Conservation (phyloP, 2,329 filamentous ascomycete genomes). For the Cordyceps javanica region DNA sequence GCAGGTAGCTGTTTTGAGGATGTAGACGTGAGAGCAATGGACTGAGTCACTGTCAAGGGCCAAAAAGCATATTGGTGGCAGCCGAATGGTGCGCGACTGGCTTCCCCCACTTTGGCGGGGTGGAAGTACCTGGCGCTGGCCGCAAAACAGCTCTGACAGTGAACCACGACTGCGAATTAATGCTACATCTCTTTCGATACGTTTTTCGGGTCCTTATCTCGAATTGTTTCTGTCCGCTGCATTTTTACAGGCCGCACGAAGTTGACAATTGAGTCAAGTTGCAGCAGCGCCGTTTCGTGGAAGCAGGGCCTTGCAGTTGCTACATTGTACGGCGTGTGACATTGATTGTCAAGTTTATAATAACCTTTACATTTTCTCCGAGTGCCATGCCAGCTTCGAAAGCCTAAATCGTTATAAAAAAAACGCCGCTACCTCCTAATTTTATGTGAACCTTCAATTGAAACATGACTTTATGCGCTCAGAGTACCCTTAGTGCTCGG, state of each 20-base stretch:
- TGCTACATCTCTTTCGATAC: too few species aligned
- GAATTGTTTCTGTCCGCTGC: too few species aligned
- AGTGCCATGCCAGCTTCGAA: neutral
- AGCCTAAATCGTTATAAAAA: neutral
- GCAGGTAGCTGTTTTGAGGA: neutral
- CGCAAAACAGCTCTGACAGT: too few species aligned
- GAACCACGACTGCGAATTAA: too few species aligned
- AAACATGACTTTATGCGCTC: slow-evolving; percentile 39
- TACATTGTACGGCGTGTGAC: too few species aligned
- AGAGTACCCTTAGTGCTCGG: slow-evolving; percentile 95
- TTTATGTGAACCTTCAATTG: neutral
- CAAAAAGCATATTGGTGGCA: slow-evolving; percentile 1
- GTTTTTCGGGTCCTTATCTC: too few species aligned
- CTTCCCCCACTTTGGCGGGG: slow-evolving; percentile 10
- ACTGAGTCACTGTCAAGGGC: slow-evolving; percentile 8
- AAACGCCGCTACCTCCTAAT: neutral
- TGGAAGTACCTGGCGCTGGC: neutral
- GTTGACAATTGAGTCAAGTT: too few species aligned
- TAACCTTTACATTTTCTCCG: neutral
- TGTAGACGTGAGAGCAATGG: neutral
- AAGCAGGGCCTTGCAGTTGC: too few species aligned
- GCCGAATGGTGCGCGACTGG: neutral
- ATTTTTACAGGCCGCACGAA: too few species aligned
- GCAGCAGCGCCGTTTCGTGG: too few species aligned
- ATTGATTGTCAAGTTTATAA: too few species aligned